Percentiles rank a stretch among this genome's conserved stretches.
Conservation (phyloP, 2,329 filamentous ascomycete genomes). For the Cladobotryum mycophilum region DNA sequence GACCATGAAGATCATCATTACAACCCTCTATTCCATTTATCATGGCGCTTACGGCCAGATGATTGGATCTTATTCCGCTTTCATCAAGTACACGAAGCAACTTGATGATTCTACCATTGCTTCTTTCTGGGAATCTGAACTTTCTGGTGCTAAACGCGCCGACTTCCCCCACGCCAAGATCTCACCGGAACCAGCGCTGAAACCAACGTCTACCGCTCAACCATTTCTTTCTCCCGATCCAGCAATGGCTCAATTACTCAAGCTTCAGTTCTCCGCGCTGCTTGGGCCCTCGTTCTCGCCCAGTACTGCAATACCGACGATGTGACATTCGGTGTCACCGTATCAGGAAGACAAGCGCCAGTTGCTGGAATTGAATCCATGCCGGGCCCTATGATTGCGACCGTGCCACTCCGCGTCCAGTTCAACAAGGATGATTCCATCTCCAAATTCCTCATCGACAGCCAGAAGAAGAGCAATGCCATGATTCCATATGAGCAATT, state of each 20-base stretch:
- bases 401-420: constrained; percentile 12
- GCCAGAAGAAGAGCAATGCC: constrained; percentile 12
- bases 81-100: neutral
- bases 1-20: constrained; percentile 1
- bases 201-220: too few relatives aligned
- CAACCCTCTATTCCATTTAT: constrained; percentile 7
- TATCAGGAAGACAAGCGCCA: constrained; percentile 15
- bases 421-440: constrained; percentile 7
- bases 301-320: constrained; percentile 10
- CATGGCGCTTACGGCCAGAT: neutral
- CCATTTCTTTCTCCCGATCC: neutral
- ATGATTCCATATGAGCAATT: constrained; percentile 7
- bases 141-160: neutral
- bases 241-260: constrained; percentile 1
- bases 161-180: neutral
- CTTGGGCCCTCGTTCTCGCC: constrained; percentile 8
- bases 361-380: neutral
- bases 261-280: constrained; percentile 6
- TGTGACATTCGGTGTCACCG: constrained; percentile 12
- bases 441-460: constrained; percentile 7
- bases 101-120: neutral
- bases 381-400: constrained; percentile 8
- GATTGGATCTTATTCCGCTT: neutral
- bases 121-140: neutral
- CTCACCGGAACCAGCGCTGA: neutral